Base-by-base conservation (phyloP, 495 filamentous ascomycete genomes). In the Hypoxylon lienhwacheense region DNA sequence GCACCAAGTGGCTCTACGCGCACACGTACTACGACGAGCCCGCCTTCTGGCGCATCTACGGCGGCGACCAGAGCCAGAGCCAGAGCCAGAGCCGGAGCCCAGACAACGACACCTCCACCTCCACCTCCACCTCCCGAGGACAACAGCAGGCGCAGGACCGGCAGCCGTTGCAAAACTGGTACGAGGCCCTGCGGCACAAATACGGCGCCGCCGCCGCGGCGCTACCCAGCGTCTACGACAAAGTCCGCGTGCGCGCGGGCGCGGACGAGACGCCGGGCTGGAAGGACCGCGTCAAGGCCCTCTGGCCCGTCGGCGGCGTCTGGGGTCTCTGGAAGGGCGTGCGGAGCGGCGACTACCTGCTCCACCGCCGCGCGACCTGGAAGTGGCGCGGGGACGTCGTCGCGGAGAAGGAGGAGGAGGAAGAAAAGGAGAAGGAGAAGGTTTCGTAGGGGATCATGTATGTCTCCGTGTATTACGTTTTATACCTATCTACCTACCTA, bases 1-100 rank as follows among this genome's bases (percentile, higher is more conserved):
- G 89, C 5, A 79, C 77, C 70, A 82, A 82, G 67, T 82, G 79
- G 79, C 66, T 82, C 20, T 82, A 85, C 63, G 81, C 81, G 4
- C 81, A 83, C 55, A 79, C 78, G 4, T 84, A 83, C 58, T 85
- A 84, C 45, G 51, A 62, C 1, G 70, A 75, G 47, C 66, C 72
- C 4, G 78, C 83, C 59, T 83, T 85, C 63, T 82, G 79, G 77
- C 31, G 49, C 25, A 73, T 78, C 54, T 84, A 81, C 55, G 77
- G 79, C 17, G 71, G 33, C 15, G 26, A 17, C 17, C 33, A 77
- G 26, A n/a, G n/a, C n/a, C n/a, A n/a, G n/a, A n/a, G n/a, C n/a
- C n/a, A n/a, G n/a, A n/a, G n/a, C n/a, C n/a, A n/a, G n/a, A n/a
- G n/a, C n/a, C n/a, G n/a, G n/a, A n/a, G n/a, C n/a, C n/a, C n/a